phyloP scores from a whole-genome alignment of 306 rosid genomes.

The Trifolium fragiferum region DNA sequence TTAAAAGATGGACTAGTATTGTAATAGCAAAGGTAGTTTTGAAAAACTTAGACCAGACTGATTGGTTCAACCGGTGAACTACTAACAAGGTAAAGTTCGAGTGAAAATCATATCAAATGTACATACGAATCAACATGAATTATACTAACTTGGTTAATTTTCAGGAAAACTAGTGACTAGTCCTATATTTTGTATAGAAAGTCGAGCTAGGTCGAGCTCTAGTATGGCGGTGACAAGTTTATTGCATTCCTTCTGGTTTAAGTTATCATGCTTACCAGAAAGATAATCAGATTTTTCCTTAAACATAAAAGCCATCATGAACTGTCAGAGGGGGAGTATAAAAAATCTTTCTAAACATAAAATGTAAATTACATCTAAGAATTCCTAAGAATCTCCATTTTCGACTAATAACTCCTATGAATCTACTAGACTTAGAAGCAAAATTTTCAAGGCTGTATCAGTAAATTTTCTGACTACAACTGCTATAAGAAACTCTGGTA shows the following conservation, averaged over 20 bases:
- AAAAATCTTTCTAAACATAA: neutral
- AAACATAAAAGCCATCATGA: neutral
- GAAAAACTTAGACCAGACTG: neutral
- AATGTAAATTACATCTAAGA: slow-evolving; percentile 1
- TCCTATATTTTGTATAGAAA: neutral
- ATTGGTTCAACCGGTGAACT: neutral
- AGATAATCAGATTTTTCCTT: neutral
- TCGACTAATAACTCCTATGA: neutral
- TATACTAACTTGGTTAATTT: neutral
- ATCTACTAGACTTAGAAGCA: neutral
- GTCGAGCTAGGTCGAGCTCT: neutral
- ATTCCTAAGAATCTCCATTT: neutral
- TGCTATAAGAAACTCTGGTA: neutral
- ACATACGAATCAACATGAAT: neutral
- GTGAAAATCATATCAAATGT: neutral
- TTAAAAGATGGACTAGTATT: neutral
- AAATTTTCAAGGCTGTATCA: neutral
- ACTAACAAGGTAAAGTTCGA: neutral
- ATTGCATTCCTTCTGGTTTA: neutral
- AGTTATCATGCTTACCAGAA: neutral
- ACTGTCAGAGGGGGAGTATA: neutral
- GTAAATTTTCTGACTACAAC: neutral
- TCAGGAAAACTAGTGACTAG: neutral
- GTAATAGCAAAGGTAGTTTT: neutral
- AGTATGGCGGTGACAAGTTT: neutral